These are phyloP conservation scores for Colletotrichum costaricense DNA, from an alignment of 2,329 filamentous ascomycete genomes.

Conservation along the genomic window DNA sequence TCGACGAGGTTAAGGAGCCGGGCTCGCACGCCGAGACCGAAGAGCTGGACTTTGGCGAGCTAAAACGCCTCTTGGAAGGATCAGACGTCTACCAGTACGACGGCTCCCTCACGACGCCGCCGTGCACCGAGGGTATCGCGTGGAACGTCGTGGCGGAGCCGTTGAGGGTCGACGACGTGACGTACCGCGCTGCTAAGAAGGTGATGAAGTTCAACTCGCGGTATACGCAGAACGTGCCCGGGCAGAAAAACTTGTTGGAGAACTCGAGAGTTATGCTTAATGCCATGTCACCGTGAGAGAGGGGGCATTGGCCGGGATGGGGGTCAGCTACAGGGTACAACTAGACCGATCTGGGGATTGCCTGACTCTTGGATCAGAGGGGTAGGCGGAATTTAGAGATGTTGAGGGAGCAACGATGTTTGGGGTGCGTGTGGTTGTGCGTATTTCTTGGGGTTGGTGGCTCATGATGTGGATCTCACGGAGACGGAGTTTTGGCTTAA, in stretches of 20 bases:
- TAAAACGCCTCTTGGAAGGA: slow-evolving; percentile 50
- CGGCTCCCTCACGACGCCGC: slow-evolving; percentile 72
- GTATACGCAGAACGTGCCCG: slow-evolving; percentile 62
- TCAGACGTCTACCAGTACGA: slow-evolving; percentile 60
- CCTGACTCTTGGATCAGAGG: not conserved
- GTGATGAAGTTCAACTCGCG: slow-evolving; percentile 68
- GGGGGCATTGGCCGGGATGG: not conserved
- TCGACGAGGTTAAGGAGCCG: slow-evolving; percentile 50
- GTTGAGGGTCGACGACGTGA: slow-evolving; percentile 58
- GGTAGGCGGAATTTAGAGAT: not conserved
- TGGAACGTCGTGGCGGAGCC: slow-evolving; percentile 64
- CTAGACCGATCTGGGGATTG: not conserved
- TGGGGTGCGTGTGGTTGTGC: not conserved
- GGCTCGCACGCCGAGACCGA: slow-evolving; percentile 52
- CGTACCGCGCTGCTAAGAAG: slow-evolving; percentile 62
- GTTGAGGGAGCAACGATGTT: not conserved
- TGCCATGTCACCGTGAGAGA: not conserved
- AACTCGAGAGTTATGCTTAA: slow-evolving; percentile 22
- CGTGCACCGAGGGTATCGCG: slow-evolving; percentile 66
- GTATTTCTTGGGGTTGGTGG: not conserved
- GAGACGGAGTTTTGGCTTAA: not conserved
- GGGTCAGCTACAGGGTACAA: not conserved
- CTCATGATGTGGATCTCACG: not conserved
- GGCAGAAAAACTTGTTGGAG: slow-evolving; percentile 54
- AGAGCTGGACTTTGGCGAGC: slow-evolving; percentile 53